These are phyloP conservation scores for Pilaira anomala DNA, from an alignment of 192 early-diverging fungal genomes.

Conservation along the genomic window DNA sequence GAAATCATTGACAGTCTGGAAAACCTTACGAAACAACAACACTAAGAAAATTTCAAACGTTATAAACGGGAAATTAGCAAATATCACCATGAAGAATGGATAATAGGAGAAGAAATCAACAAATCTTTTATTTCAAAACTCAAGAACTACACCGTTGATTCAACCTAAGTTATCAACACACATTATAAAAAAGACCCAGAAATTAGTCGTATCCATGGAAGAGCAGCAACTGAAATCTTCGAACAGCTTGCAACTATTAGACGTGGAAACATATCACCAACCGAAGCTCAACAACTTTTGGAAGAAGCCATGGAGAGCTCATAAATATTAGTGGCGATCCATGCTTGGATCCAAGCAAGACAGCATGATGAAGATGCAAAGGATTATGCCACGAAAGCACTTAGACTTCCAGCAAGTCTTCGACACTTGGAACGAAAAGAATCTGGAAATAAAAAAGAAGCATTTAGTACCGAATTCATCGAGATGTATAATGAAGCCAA, in stretches of 20 bases:
- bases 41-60: background rate
- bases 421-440: background rate
- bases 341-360: background rate
- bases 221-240: conserved; percentile 3
- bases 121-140: background rate
- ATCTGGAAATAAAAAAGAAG: background rate
- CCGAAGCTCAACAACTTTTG: no score
- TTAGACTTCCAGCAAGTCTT: background rate
- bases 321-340: background rate
- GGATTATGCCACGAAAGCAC: background rate
- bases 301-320: background rate
- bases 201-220: background rate
- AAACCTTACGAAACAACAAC: background rate
- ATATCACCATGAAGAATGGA: conserved; percentile 5
- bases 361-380: background rate
- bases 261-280: no score
- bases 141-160: background rate
- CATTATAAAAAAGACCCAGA: background rate
- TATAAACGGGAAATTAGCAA: background rate
- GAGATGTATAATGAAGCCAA: background rate
- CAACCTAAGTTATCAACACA: background rate
- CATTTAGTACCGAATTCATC: background rate
- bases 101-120: background rate
- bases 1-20: background rate
- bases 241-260: no score